Base-by-base conservation (phyloP, 495 filamentous ascomycete genomes). In the Penicilliopsis zonata region DNA sequence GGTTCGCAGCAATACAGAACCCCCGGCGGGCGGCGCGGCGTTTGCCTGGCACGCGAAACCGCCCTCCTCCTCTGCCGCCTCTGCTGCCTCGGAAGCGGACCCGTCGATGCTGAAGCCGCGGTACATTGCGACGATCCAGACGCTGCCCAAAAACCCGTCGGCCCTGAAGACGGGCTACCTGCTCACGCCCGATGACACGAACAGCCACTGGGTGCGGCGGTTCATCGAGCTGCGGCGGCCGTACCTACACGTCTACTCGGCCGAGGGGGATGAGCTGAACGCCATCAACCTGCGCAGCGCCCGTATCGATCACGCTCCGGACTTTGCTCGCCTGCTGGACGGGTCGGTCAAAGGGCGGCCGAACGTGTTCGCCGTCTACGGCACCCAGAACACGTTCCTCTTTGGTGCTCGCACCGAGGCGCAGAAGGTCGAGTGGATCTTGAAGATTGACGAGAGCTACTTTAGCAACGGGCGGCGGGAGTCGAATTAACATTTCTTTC, bases 351-450 rank as follows among this genome's bases (percentile, higher is more conserved):
- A 52, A 48, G 70, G 65, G 31, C 71, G 59, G 35, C 69, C 73
- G 19, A 79, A 79, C 42, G 78, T 96, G 22, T 98, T 88, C 64
- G 90, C 92, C 9, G 73, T 99, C 28, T 96, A 94, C 49, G 88
- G 83, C 22, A 78, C 78, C 37, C 75, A 88, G 46, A 94, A 94
- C 45, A 92, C 87, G 22, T 99, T 82, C 72, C 63, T 99, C 31
- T 96, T 99, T 57, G 83, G 84, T 15, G 82, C 84, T 26, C 65
- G 85, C 29, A 84, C 72, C 35, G 87, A 94, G 59, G 62, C 74
- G 9, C 85, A 94, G 46, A 93, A 92, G 61, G 74, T 85, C 15
- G 87, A 95, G 48, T 98, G 90, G 90, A 90, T 96, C 43, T 61
- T 83, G 43, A 77, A 75, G 47, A 80, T 94, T 27, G 73, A 78